Conservation (phyloP, 2,329 filamentous ascomycete genomes). For the Cercospora sojina region DNA sequence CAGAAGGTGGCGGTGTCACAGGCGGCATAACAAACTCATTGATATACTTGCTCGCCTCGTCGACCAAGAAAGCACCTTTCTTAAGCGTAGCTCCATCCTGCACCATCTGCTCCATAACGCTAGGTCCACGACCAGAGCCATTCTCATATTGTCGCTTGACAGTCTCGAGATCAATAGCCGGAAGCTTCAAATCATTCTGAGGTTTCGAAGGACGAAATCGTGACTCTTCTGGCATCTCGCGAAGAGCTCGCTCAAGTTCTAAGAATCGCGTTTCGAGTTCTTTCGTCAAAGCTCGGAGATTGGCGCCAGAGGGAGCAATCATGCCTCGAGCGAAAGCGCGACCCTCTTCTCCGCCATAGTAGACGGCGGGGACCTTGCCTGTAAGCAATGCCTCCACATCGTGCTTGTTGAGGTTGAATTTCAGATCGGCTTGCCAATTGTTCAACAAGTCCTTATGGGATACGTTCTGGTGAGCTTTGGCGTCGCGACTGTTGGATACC, state of each 20-base stretch:
- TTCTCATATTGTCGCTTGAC: constrained; percentile 33
- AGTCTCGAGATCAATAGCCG: constrained; percentile 35
- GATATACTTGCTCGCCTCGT: constrained; percentile 40
- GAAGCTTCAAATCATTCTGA: constrained; percentile 36
- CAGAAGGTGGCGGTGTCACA: constrained; percentile 33
- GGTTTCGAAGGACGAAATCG: constrained; percentile 34
- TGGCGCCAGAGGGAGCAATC: constrained; percentile 73
- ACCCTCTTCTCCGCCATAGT: constrained; percentile 45
- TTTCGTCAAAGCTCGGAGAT: constrained; percentile 67
- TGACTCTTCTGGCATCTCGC: constrained; percentile 37
- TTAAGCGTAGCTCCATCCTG: constrained; percentile 38
- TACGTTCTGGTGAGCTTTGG: constrained; percentile 34
- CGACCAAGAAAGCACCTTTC: constrained; percentile 41
- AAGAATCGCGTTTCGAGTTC: constrained; percentile 71
- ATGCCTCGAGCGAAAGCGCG: constrained; percentile 59
- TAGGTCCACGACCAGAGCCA: constrained; percentile 33
- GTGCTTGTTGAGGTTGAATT: constrained; percentile 40
- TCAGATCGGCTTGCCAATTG: constrained; percentile 35
- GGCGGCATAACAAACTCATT: constrained; percentile 43
- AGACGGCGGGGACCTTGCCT: constrained; percentile 54
- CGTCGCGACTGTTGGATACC: constrained; percentile 31
- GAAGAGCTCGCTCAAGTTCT: constrained; percentile 62
- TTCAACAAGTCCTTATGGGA: constrained; percentile 33
- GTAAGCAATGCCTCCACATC: constrained; percentile 50
- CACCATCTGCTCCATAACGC: constrained; percentile 43